phyloP scores from a whole-genome alignment of 306 rosid genomes.

The Ormosia semicastrata region DNA sequence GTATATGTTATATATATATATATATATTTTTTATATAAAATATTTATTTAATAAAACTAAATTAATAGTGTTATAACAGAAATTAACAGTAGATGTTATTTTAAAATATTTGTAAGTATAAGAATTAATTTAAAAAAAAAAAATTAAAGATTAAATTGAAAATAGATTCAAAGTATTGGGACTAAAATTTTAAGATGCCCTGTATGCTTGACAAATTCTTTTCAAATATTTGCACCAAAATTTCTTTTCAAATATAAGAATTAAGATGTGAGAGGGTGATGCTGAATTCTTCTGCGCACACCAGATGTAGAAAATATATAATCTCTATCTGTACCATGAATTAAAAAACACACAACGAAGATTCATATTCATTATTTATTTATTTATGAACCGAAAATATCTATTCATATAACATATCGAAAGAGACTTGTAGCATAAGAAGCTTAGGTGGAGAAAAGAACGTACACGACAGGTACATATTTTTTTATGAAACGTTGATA shows the following conservation, averaged over 20 bases:
- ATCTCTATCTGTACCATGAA: not conserved
- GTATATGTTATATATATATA: too few relatives aligned
- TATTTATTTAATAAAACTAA: too few relatives aligned
- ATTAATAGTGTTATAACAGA: too few relatives aligned
- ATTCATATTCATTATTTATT: not conserved
- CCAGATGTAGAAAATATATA: not conserved
- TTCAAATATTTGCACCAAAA: not conserved
- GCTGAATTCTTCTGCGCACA: not conserved
- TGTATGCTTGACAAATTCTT: not conserved
- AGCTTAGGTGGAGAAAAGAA: slow-evolving; percentile 12
- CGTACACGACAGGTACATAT: not conserved
- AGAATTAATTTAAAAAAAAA: too few relatives aligned
- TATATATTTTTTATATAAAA: too few relatives aligned
- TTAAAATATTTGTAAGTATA: too few relatives aligned
- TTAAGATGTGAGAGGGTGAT: not conserved
- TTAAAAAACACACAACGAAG: not conserved
- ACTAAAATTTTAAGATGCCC: too few relatives aligned
- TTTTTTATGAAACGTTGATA: not conserved
- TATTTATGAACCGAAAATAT: too few relatives aligned
- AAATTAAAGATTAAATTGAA: too few relatives aligned
- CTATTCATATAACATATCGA: not conserved
- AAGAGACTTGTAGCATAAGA: not conserved
- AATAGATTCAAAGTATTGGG: too few relatives aligned
- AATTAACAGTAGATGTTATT: too few relatives aligned
- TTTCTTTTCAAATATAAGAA: too few relatives aligned